Conservation (phyloP, 2,329 filamentous ascomycete genomes). For the Aspergillus quadrilineatus region DNA sequence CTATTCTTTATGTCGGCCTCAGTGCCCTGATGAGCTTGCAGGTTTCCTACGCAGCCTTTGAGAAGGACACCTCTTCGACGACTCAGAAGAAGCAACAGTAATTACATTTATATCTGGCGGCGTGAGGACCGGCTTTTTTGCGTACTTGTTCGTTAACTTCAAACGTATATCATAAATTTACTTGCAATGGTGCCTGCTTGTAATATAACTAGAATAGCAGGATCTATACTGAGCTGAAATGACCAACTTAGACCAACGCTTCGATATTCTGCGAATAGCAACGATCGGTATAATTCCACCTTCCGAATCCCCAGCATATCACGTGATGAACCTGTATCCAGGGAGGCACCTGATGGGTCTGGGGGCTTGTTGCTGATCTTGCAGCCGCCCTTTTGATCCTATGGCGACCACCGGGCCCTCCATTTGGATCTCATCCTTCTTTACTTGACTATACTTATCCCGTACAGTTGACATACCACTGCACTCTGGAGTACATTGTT, state of each 20-base stretch:
- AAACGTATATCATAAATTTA: constrained; percentile 6
- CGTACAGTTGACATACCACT: not conserved
- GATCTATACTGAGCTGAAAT: not conserved
- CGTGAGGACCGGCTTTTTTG: not conserved
- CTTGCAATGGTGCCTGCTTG: constrained; percentile 1
- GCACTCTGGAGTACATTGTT: constrained; percentile 1
- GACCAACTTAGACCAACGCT: not conserved
- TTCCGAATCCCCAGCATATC: not conserved
- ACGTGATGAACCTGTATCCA: constrained; percentile 6
- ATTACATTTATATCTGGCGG: constrained; percentile 8
- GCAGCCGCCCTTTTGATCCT: not conserved
- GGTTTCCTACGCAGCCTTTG: constrained; percentile 91
- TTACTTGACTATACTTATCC: not conserved
- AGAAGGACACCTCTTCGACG: constrained; percentile 89
- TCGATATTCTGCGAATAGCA: not conserved
- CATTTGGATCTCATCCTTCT: not conserved
- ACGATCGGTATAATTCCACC: no score
- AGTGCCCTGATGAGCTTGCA: constrained; percentile 75
- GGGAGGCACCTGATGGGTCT: constrained; percentile 3
- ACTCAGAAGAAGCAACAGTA: constrained; percentile 78
- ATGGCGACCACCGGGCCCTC: not conserved
- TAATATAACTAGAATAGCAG: constrained; percentile 4
- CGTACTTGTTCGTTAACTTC: not conserved
- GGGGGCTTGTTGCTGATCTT: constrained; percentile 4
- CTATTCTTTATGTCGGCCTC: constrained; percentile 77